These are phyloP conservation scores for Hyphodiscus hymeniophilus DNA, from an alignment of 495 filamentous ascomycete species.

Conservation along the genomic window DNA sequence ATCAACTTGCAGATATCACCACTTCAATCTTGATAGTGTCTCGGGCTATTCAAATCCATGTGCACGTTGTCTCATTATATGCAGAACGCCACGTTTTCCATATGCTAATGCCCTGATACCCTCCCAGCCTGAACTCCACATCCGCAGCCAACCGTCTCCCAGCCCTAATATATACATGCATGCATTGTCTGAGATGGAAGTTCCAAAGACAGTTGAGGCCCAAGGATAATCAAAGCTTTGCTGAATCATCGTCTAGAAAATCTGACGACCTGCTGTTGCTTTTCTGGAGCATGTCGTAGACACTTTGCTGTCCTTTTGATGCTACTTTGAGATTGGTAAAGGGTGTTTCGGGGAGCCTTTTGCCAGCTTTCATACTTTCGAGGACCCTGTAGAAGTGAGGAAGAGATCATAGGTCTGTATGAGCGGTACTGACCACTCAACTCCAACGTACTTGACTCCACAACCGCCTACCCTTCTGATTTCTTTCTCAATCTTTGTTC, in stretches of 20 bases:
- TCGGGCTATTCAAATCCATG: neutral
- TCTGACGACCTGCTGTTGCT: conserved; percentile 1
- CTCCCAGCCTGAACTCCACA: conserved; percentile 3
- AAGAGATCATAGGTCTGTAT: conserved; percentile 1
- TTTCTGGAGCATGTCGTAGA: conserved; percentile 22
- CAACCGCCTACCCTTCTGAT: conserved; percentile 52
- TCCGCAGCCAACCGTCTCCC: conserved; percentile 7
- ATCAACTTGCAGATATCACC: too few species aligned
- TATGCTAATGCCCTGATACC: neutral
- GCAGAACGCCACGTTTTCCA: neutral
- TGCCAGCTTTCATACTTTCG: conserved; percentile 70
- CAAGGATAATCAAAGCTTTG: neutral
- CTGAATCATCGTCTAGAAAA: neutral
- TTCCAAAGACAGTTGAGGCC: neutral
- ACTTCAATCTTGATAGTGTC: neutral
- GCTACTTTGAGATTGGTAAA: conserved; percentile 37
- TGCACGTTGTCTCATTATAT: neutral
- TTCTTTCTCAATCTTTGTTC: conserved; percentile 76
- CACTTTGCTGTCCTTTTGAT: conserved; percentile 16
- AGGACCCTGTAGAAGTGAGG: conserved; percentile 44
- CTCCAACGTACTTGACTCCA: conserved; percentile 72
- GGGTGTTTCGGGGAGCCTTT: conserved; percentile 61
- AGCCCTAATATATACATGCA: conserved; percentile 6
- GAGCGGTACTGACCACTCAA: conserved; percentile 60
- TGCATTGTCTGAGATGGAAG: neutral